Conservation (phyloP, 805 yeast genomes). For the Saccharomycopsis javanensis region DNA sequence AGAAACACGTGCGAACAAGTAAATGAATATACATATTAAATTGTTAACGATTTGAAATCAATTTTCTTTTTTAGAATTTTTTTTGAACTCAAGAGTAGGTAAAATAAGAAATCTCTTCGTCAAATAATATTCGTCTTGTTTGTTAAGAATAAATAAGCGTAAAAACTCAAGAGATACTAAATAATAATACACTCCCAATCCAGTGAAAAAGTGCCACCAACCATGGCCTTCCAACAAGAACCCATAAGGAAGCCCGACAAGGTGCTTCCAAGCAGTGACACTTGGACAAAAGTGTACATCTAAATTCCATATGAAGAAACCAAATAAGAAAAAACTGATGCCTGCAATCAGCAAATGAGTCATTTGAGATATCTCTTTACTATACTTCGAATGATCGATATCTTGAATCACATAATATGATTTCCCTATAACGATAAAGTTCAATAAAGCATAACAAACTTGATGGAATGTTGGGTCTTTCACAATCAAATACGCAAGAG, state of each 20-base stretch:
- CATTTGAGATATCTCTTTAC: conserved; percentile 29
- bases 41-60: not conserved
- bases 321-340: conserved; percentile 51
- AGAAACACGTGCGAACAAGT: too few species aligned
- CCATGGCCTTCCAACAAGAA: conserved; percentile 85
- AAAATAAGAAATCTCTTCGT: conserved; percentile 9
- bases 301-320: conserved; percentile 80
- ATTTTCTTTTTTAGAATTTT: not conserved
- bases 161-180: conserved; percentile 70
- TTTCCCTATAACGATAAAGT: conserved; percentile 59
- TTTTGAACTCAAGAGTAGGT: conserved; percentile 6
- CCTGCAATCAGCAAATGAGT: conserved; percentile 51
- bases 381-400: conserved; percentile 8
- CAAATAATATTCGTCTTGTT: conserved; percentile 35
- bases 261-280: conserved; percentile 16
- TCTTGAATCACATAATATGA: conserved; percentile 40
- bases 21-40: too few species aligned
- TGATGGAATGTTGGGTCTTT: conserved; percentile 87
- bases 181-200: conserved; percentile 80
- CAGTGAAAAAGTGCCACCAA: conserved; percentile 93
- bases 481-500: conserved; percentile 60
- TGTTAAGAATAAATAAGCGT: conserved; percentile 53
- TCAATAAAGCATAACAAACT: conserved; percentile 69
- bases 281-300: conserved; percentile 67
- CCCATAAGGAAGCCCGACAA: conserved; percentile 76